Evolutionary conservation across 148 eudicot species (phyloP).

Genomic region (Bassia scoparia): DNA sequence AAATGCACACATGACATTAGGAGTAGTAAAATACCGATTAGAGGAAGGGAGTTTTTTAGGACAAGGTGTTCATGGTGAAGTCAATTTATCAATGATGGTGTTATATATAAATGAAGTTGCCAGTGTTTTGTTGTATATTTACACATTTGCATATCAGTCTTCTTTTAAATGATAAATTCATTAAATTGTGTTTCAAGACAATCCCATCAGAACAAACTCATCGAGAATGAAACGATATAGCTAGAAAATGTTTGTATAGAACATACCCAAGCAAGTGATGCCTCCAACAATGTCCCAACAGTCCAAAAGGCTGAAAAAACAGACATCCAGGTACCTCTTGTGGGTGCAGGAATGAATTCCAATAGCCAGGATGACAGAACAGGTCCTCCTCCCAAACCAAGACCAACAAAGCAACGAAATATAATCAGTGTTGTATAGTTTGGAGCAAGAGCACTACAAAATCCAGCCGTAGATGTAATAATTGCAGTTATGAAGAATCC

Average conservation of each 20-base stretch:
- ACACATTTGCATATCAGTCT: background rate
- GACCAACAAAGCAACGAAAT: conserved; percentile 65
- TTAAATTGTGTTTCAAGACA: background rate
- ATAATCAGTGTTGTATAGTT: conserved; percentile 48
- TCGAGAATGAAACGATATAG: background rate
- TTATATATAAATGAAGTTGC: background rate
- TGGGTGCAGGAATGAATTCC: conserved; percentile 81
- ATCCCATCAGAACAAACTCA: background rate
- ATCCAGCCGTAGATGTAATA: conserved; percentile 64
- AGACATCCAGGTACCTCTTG: conserved; percentile 89
- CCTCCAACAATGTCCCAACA: conserved; percentile 77
- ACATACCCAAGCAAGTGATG: conserved; percentile 87
- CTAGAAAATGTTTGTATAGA: conserved; percentile 2
- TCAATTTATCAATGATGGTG: background rate
- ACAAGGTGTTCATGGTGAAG: background rate
- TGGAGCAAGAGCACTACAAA: conserved; percentile 73
- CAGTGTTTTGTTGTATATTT: background rate
- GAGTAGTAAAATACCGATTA: too few relatives aligned
- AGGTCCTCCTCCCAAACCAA: conserved; percentile 84
- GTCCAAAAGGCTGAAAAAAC: conserved; percentile 84
- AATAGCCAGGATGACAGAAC: conserved; percentile 78
- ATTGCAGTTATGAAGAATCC: conserved; percentile 63
- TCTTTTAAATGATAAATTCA: background rate
- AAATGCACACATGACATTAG: background rate
- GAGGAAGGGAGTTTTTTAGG: background rate